Percentiles rank a stretch among this genome's conserved stretches.
phyloP scores from a whole-genome alignment of 345 rosid species.

The Linum lewisii region DNA sequence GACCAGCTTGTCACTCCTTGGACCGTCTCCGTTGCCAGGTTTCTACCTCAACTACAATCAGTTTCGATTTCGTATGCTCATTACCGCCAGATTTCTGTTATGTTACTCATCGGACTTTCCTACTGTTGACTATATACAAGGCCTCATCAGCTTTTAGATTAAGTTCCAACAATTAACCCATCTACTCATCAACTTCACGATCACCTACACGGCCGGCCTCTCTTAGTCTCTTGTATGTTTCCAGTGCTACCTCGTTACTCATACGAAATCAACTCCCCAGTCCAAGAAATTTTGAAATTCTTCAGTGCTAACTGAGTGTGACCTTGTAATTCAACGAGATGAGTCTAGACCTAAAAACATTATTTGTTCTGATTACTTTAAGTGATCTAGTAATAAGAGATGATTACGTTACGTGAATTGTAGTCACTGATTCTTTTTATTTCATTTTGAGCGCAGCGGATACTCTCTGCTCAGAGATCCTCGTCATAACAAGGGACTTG shows the following conservation, averaged over 20 bases:
- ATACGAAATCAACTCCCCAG: not conserved
- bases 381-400: not conserved
- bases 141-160: too few species aligned
- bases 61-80: not conserved
- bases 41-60: not conserved
- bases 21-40: slow-evolving; percentile 8
- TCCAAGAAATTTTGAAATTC: too few species aligned
- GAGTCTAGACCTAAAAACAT: not conserved
- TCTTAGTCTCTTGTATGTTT: not conserved
- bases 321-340: not conserved
- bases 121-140: too few species aligned
- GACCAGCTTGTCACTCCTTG: slow-evolving; percentile 7
- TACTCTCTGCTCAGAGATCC: slow-evolving; percentile 5
- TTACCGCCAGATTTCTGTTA: not conserved
- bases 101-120: not conserved
- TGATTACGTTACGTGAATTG: not conserved
- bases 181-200: not conserved
- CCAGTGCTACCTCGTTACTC: not conserved
- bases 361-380: not conserved
- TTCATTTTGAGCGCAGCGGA: not conserved
- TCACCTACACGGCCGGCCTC: not conserved
- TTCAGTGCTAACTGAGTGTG: not conserved
- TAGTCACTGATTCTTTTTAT: not conserved
- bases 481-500: slow-evolving; percentile 4
- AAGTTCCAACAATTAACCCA: too few species aligned